Evolutionary conservation across 441 rosid genomes (phyloP).

Genomic region (Populus tomentosa): DNA sequence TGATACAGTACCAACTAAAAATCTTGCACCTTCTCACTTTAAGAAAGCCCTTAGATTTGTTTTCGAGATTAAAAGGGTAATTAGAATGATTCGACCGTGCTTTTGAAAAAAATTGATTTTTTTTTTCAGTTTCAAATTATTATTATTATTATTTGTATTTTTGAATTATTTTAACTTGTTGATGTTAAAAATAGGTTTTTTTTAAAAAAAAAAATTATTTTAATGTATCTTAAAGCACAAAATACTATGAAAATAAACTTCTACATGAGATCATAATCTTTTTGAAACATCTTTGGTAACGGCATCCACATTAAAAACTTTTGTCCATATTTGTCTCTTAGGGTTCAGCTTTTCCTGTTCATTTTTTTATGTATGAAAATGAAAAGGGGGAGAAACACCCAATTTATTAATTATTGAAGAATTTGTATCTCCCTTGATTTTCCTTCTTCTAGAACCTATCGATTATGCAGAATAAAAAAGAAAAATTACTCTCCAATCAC

Average conservation of each 20-base stretch:
- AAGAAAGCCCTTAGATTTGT: background rate
- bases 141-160: too few relatives aligned
- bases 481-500: background rate
- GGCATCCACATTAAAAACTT: background rate
- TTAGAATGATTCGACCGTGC: too few relatives aligned
- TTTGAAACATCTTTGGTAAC: background rate
- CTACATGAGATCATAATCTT: too few relatives aligned
- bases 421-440: background rate
- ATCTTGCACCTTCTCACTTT: background rate
- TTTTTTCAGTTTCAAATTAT: too few relatives aligned
- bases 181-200: too few relatives aligned
- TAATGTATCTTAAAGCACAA: fast-evolving
- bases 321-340: background rate
- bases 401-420: background rate
- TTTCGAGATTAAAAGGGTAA: background rate
- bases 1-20: background rate
- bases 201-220: too few relatives aligned
- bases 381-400: background rate
- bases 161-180: fast-evolving
- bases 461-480: background rate
- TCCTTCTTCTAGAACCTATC: background rate
- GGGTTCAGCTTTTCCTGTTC: background rate
- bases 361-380: background rate
- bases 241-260: too few relatives aligned
- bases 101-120: too few relatives aligned